Base-by-base conservation (phyloP, 768 basidiomycete species). In the Cystobasidium tubakii region DNA sequence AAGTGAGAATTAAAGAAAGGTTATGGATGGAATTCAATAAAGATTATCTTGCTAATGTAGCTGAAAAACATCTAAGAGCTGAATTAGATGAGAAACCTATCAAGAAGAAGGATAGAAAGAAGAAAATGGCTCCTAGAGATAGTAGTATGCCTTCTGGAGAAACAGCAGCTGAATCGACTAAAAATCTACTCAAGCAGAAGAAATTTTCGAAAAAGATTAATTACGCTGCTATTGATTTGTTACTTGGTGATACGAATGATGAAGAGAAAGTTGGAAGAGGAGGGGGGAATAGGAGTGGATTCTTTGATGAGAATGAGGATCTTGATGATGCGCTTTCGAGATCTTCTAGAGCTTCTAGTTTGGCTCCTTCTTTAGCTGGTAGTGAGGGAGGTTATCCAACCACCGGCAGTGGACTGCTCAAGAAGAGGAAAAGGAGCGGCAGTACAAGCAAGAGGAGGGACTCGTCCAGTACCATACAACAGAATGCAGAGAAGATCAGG, bases 1-100 rank as follows among this genome's bases (percentile, higher is more conserved):
- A 95, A 81, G 88, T 90, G 1, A 87, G 84, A 80, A 84, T 91
- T 79, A 97, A 90, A 81, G 91, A 92, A 80, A 87, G 91, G 13
- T 87, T 96, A 0, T 97, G 93, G 93, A 91, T 94, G 62, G 92
- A 94, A 82, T 84, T 92, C 78, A 96, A 96, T 80, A 86, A 86
- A 77, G 93, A 96, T 36, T 97, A 95, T 80, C 82, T 97, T 42
- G 89, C 92, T 79, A 88, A 89, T 19, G 84, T 94, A 39, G 92
- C 92, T 66, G 90, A 91, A 90, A 77, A 80, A 86, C 83, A 33
- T 44, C 42, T 53, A 31, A 27, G 25, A n/a, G 13, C 63, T 27
- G 34, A 50, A 31, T 33, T 67, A 27, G 66, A 69, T 50, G 66
- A 63, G 44, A 70, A 53, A 63, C 66, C 53, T 6, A 19, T 70